Conservation (phyloP, 2,329 filamentous ascomycete genomes). For the Sporothrix pseudoabietina region DNA sequence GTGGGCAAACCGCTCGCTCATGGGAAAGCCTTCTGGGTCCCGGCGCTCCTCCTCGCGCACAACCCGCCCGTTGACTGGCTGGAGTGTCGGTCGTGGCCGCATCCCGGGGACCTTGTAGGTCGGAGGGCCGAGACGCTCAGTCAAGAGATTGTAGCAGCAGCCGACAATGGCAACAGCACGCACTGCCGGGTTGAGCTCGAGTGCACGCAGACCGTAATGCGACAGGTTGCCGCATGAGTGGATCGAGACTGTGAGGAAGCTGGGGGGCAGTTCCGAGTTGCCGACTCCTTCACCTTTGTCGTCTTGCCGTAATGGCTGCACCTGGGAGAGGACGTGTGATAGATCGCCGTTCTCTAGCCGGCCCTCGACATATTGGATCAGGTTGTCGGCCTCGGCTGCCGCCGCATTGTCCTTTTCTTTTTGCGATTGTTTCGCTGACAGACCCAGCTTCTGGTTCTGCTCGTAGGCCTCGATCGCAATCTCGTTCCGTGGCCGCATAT, state of each 20-base stretch:
- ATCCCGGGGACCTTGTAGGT: slow-evolving; percentile 82
- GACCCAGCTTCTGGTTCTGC: slow-evolving; percentile 34
- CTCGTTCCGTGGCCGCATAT: slow-evolving; percentile 31
- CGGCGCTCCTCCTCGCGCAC: slow-evolving; percentile 68
- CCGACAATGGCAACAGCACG: slow-evolving; percentile 93
- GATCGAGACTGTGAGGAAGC: slow-evolving; percentile 86
- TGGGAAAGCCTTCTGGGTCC: slow-evolving; percentile 91
- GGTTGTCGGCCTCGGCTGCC: slow-evolving; percentile 64
- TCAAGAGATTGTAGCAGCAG: slow-evolving; percentile 96
- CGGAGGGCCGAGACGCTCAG: slow-evolving; percentile 82
- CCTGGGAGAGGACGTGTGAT: slow-evolving; percentile 64
- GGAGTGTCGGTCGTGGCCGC: slow-evolving; percentile 60
- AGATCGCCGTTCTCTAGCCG: slow-evolving; percentile 73
- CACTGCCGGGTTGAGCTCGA: slow-evolving; percentile 81
- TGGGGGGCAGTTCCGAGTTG: slow-evolving; percentile 30
- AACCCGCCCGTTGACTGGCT: slow-evolving; percentile 69
- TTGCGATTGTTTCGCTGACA: slow-evolving; percentile 37
- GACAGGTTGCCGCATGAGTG: slow-evolving; percentile 98
- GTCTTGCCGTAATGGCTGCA: slow-evolving; percentile 59
- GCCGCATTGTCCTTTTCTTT: background rate
- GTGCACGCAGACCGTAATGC: slow-evolving; percentile 86
- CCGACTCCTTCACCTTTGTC: slow-evolving; percentile 32
- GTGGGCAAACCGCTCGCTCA: slow-evolving; percentile 71
- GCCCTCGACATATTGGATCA: slow-evolving; percentile 77
- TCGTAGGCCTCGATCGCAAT: slow-evolving; percentile 28